Conservation (phyloP, 805 yeast genomes). For the Kazachstania viticola region DNA sequence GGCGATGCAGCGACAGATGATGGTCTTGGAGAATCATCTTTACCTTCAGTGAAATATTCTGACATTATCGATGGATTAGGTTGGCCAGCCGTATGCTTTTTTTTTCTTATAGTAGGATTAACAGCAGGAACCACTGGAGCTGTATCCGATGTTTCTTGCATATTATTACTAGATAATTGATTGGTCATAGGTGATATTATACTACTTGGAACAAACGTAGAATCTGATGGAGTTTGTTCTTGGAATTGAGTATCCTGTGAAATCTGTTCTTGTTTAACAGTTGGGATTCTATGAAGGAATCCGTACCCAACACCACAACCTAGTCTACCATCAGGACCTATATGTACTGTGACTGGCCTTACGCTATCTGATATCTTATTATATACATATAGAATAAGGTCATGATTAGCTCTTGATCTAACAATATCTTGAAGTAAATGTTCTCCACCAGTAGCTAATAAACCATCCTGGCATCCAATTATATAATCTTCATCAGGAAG, state of each 20-base stretch:
- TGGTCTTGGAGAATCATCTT: constrained; percentile 13
- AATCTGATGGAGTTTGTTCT: constrained; percentile 3
- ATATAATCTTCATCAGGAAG: constrained; percentile 81
- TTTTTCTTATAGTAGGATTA: constrained; percentile 9
- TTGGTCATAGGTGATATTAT: not conserved
- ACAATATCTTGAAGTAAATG: constrained; percentile 59
- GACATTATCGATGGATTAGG: constrained; percentile 9
- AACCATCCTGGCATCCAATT: constrained; percentile 78
- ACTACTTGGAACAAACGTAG: constrained; percentile 13
- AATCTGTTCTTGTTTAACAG: constrained; percentile 12
- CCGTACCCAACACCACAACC: constrained; percentile 98
- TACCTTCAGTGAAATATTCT: constrained; percentile 25
- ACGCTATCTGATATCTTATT: constrained; percentile 79
- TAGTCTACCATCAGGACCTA: constrained; percentile 71
- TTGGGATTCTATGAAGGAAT: constrained; percentile 73
- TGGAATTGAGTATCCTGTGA: too few species aligned
- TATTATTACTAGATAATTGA: too few species aligned
- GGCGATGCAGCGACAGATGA: not conserved
- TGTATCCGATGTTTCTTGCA: too few species aligned
- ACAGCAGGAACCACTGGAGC: constrained; percentile 4
- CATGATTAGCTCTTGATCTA: constrained; percentile 35
- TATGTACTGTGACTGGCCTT: constrained; percentile 75
- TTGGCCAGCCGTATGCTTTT: constrained; percentile 6
- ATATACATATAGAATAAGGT: constrained; percentile 58
- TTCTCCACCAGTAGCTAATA: constrained; percentile 81